phyloP scores from a whole-genome alignment of 2,329 filamentous ascomycete species.

The Neonectria ditissima region DNA sequence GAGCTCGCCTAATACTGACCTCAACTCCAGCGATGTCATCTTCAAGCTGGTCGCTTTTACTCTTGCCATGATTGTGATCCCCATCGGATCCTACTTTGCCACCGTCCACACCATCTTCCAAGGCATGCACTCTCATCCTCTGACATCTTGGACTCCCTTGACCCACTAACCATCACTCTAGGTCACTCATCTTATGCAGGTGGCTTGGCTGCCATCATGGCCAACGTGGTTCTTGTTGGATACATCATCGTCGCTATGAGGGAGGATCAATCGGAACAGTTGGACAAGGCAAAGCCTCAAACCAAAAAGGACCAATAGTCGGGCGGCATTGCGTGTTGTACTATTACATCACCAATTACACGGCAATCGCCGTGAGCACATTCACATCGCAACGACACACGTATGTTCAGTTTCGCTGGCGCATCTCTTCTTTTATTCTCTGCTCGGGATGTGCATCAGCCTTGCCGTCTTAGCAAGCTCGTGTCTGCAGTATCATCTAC shows the following conservation, averaged over 20 bases:
- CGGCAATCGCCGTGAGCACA: slow-evolving; percentile 14
- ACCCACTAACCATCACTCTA: slow-evolving; percentile 51
- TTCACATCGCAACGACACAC: neutral
- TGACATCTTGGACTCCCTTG: slow-evolving; percentile 14
- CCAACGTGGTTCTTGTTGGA: slow-evolving; percentile 89
- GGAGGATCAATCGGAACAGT: slow-evolving; percentile 75
- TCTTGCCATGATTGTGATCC: slow-evolving; percentile 87
- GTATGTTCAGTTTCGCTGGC: slow-evolving; percentile 14
- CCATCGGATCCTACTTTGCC: slow-evolving; percentile 90
- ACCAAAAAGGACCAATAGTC: slow-evolving; percentile 63
- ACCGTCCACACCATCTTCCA: slow-evolving; percentile 81
- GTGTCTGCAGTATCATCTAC: slow-evolving; percentile 34
- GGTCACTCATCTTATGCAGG: slow-evolving; percentile 92
- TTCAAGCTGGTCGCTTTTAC: slow-evolving; percentile 92
- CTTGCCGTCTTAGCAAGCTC: slow-evolving; percentile 20
- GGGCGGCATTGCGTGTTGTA: neutral
- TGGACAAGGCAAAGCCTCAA: slow-evolving; percentile 57
- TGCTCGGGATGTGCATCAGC: slow-evolving; percentile 30
- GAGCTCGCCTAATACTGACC: slow-evolving; percentile 14
- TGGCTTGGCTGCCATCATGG: slow-evolving; percentile 85
- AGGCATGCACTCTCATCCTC: slow-evolving; percentile 62
- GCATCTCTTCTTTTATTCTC: slow-evolving; percentile 35
- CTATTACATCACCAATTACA: slow-evolving; percentile 1
- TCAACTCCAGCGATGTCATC: slow-evolving; percentile 76
- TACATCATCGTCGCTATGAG: slow-evolving; percentile 93